Evolutionary conservation across 2,329 filamentous ascomycete genomes (phyloP).

Genomic region (Paramyrothecium roridum): DNA sequence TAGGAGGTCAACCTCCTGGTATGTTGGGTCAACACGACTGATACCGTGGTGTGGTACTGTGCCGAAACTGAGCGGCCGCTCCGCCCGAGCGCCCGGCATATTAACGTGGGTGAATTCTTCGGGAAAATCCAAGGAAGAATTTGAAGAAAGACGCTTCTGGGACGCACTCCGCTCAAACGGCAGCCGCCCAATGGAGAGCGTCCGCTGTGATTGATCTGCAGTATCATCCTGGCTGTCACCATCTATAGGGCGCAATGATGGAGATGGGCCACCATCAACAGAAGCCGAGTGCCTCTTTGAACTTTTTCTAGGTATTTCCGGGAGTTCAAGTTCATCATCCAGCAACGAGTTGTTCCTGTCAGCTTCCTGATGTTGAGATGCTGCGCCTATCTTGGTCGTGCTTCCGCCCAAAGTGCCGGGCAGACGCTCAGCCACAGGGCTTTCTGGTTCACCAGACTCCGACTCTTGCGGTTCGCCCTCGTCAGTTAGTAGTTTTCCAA

Average conservation of each 20-base stretch:
- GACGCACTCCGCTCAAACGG: constrained; percentile 58
- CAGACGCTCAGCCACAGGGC: constrained; percentile 26
- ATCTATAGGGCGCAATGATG: constrained; percentile 26
- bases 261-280: constrained; percentile 26
- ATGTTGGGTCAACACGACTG: constrained; percentile 48
- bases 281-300: constrained; percentile 58
- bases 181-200: constrained; percentile 28
- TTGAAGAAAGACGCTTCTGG: constrained; percentile 46
- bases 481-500: constrained; percentile 39
- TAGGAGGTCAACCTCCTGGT: constrained; percentile 41
- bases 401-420: constrained; percentile 23
- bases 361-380: constrained; percentile 16
- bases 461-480: constrained; percentile 44
- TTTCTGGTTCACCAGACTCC: constrained; percentile 38
- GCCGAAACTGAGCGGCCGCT: constrained; percentile 52
- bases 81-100: constrained; percentile 33
- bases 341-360: constrained; percentile 9
- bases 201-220: constrained; percentile 4
- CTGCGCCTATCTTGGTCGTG: constrained; percentile 15
- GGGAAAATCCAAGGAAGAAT: constrained; percentile 45
- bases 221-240: constrained; percentile 1
- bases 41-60: constrained; percentile 57
- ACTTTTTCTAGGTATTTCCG: constrained; percentile 68
- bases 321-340: constrained; percentile 29
- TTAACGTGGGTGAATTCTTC: constrained; percentile 43